Conservation (phyloP, 116 monocot genomes). For the Dioscorea cayenensis region DNA sequence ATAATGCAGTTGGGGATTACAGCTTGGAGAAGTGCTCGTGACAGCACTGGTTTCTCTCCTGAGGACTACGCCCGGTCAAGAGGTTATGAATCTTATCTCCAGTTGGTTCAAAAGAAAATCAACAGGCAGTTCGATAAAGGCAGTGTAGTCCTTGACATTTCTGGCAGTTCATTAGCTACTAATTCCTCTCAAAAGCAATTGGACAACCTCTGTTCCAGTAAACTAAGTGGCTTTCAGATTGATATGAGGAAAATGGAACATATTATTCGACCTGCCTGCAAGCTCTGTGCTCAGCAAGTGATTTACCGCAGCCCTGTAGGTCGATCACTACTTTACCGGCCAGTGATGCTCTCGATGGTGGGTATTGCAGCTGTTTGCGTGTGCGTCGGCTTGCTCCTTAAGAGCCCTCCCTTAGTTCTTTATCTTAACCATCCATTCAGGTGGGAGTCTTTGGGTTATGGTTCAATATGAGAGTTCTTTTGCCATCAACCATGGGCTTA, state of each 20-base stretch:
- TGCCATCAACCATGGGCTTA: not conserved
- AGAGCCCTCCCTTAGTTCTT: constrained; percentile 53
- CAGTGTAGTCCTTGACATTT: constrained; percentile 51
- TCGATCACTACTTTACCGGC: constrained; percentile 52
- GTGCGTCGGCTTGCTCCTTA: constrained; percentile 73
- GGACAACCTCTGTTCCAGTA: constrained; percentile 4
- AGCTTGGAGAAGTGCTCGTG: constrained; percentile 67
- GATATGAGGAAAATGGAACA: constrained; percentile 10
- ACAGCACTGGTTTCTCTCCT: constrained; percentile 53
- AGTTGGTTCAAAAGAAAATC: constrained; percentile 57
- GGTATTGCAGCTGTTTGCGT: constrained; percentile 82
- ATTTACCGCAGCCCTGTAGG: constrained; percentile 6
- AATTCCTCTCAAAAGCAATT: constrained; percentile 6
- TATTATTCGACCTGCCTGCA: constrained; percentile 21
- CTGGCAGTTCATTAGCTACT: not conserved
- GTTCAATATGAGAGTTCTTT: constrained; percentile 28
- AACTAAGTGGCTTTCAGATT: constrained; percentile 25
- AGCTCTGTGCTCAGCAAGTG: constrained; percentile 42
- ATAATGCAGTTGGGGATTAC: constrained; percentile 50
- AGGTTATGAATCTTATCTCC: constrained; percentile 52
- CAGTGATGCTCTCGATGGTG: constrained; percentile 62
- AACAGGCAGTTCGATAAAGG: constrained; percentile 12
- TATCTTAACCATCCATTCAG: constrained; percentile 59
- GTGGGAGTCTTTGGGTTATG: constrained; percentile 64
- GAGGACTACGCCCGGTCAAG: constrained; percentile 62